Conservation (phyloP, 257 asterid genomes). For the Forsythia suspensa region DNA sequence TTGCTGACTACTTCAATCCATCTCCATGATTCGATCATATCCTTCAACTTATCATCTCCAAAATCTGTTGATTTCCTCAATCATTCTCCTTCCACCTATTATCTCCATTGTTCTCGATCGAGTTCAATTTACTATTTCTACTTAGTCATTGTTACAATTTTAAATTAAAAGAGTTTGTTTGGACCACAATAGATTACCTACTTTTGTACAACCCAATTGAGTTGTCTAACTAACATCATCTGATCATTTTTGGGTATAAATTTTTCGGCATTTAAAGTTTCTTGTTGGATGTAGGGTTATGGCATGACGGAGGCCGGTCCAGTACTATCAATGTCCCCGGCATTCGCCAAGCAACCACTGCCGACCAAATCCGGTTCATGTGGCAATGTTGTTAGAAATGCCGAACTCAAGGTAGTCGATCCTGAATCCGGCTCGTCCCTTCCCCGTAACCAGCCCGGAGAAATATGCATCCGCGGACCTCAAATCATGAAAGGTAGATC, state of each 20-base stretch:
- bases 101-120: background rate
- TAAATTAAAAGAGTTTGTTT: background rate
- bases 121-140: background rate
- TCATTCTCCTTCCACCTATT: too few relatives aligned
- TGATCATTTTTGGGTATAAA: background rate
- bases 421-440: slow-evolving; percentile 81
- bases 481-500: slow-evolving; percentile 79
- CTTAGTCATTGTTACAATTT: background rate
- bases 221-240: background rate
- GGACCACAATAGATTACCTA: background rate
- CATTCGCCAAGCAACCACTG: slow-evolving; percentile 64
- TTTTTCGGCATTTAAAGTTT: background rate
- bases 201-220: background rate
- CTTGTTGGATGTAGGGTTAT: slow-evolving; percentile 51
- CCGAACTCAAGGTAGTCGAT: slow-evolving; percentile 82
- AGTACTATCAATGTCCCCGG: slow-evolving; percentile 70
- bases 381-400: slow-evolving; percentile 87
- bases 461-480: slow-evolving; percentile 83
- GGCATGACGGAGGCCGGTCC: slow-evolving; percentile 99
- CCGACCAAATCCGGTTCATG: slow-evolving; percentile 82
- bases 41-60: too few relatives aligned
- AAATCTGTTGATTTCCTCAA: too few relatives aligned
- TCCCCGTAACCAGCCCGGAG: slow-evolving; percentile 74
- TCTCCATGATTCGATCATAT: too few relatives aligned
- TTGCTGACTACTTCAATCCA: too few relatives aligned